phyloP scores from a whole-genome alignment of 2,329 filamentous ascomycete species.

The Zymoseptoria brevis region DNA sequence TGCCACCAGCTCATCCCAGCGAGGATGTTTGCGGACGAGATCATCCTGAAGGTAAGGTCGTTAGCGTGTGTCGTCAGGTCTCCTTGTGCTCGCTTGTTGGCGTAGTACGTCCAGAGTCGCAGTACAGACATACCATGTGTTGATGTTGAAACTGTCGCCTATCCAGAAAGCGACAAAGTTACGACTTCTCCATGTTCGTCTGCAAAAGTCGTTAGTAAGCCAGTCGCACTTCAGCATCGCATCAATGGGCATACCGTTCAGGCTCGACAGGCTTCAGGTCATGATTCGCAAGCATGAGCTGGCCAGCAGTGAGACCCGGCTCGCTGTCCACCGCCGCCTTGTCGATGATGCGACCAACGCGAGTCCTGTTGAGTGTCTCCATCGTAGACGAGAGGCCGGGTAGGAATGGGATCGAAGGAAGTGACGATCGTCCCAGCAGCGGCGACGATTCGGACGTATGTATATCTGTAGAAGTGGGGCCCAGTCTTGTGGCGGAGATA shows the following conservation, averaged over 20 bases:
- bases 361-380: constrained; percentile 35
- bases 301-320: constrained; percentile 65
- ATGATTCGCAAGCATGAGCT: constrained; percentile 80
- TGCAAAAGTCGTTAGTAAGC: neutral
- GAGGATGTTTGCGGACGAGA: constrained; percentile 78
- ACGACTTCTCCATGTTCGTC: constrained; percentile 76
- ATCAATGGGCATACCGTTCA: constrained; percentile 33
- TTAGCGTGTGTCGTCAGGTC: constrained; percentile 48
- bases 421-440: neutral
- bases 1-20: constrained; percentile 50
- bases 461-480: neutral
- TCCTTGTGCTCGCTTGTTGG: neutral
- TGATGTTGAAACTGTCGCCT: constrained; percentile 75
- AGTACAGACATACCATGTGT: constrained; percentile 5
- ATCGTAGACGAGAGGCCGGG: constrained; percentile 20
- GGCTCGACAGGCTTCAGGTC: constrained; percentile 57
- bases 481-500: neutral
- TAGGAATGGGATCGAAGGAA: neutral
- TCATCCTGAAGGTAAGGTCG: constrained; percentile 59
- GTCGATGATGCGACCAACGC: constrained; percentile 33
- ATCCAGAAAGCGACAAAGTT: constrained; percentile 84
- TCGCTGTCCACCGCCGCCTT: constrained; percentile 68
- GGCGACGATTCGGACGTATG: neutral
- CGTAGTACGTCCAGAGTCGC: neutral
- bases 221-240: neutral